Base-by-base conservation (phyloP, 495 filamentous ascomycete species). In the Xylaria cubensis region DNA sequence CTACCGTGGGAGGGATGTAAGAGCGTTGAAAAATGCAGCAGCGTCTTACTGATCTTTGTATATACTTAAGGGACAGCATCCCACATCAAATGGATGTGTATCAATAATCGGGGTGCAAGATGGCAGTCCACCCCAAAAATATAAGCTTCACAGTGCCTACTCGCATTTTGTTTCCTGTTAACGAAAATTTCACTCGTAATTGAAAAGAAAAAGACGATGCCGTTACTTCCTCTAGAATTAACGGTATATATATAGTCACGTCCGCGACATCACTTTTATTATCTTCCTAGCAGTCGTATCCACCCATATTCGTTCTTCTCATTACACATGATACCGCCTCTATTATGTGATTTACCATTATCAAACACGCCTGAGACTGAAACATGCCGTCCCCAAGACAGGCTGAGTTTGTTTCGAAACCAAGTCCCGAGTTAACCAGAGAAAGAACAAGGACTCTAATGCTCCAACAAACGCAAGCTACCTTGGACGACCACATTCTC, bases 401-500 rank as follows among this genome's bases (percentile, higher is more conserved):
- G 41, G 46, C 59, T 21, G 15, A 34, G 29, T 59, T 55, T 26
- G 12, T 24, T 39, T 64, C 26, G 19, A 39, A 51, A 51, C n/a
- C 44, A 51, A 32, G 48, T 19, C 17, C 39, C 41, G 19, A 56
- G 62, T 29, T 24, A 69, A 58, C 21, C n/a, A 86, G 69, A 85
- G 84, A 72, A 75, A 76, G 67, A 72, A 73, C 29, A 71, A 77
- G 34, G 73, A 71, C 53, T 64, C 74, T 93, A 97, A 85, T 97
- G 94, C 88, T 97, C 94, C 79, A 97, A 86, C 81, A 97, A 87
- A 79, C 96, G 91, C 88, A 99, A 88, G 82, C 94, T 97, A 75
- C 96, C 96, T 88, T 99, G 97, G 72, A 99, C 97, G 44, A 99
- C 96, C 32, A 98, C 97, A 84, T 99, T 99, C 88, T 99, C 96